A percentile compares a stretch with the other conserved stretches of the same genome.
phyloP scores from a whole-genome alignment of 257 asterid genomes.

The Nicotiana undulata region DNA sequence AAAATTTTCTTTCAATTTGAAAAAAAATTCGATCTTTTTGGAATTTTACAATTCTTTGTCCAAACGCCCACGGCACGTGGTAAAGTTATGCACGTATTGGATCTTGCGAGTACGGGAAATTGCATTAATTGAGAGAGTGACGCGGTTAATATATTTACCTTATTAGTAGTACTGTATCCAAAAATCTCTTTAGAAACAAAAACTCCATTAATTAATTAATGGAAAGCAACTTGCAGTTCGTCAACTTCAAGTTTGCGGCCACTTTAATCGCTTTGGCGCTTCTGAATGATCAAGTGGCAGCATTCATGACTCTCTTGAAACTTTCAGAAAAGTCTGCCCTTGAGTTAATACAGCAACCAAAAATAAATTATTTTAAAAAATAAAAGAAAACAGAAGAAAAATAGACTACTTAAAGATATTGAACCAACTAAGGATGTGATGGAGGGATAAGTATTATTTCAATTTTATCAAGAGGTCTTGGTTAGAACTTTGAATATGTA shows the following conservation, averaged over 20 bases:
- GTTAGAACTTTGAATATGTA: no score
- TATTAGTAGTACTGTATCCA: neutral
- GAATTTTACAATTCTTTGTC: no score
- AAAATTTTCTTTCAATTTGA: no score
- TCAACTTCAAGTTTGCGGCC: neutral
- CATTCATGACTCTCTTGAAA: neutral
- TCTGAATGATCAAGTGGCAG: neutral
- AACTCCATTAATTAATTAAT: neutral
- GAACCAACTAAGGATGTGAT: neutral
- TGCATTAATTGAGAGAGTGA: no score
- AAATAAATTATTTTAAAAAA: neutral
- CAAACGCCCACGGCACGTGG: no score
- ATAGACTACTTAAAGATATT: neutral
- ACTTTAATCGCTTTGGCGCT: neutral
- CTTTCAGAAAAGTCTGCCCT: neutral
- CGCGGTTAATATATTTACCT: no score
- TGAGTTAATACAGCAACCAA: neutral
- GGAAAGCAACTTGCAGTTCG: neutral
- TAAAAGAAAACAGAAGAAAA: neutral
- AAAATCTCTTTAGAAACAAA: neutral
- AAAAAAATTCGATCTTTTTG: no score
- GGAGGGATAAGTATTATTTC: no score
- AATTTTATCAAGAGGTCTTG: no score
- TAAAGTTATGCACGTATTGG: no score
- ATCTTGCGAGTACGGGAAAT: no score